Conservation (phyloP, 1,139 yeast genomes). For the Debaryomyces subglobosus region DNA sequence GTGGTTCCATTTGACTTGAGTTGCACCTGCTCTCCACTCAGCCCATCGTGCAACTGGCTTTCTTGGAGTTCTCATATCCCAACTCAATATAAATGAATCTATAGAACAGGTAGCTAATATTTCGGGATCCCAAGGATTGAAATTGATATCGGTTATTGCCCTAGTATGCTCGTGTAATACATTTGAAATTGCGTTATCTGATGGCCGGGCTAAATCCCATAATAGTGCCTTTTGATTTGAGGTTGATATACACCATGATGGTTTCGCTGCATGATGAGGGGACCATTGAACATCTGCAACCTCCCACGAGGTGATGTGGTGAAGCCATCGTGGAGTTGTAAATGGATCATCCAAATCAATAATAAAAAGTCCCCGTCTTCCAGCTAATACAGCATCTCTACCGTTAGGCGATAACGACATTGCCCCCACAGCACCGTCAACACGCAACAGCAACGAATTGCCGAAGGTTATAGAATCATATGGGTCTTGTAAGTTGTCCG, state of each 20-base stretch:
- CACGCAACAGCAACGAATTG: conserved; percentile 78
- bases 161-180: conserved; percentile 87
- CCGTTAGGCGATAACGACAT: conserved; percentile 93
- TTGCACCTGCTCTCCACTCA: conserved; percentile 93
- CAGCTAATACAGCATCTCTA: conserved; percentile 90
- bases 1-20: conserved; percentile 93
- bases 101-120: conserved; percentile 91
- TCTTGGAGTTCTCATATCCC: conserved; percentile 87
- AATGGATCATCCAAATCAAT: conserved; percentile 96
- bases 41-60: conserved; percentile 78
- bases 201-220: conserved; percentile 85
- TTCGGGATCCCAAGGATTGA: conserved; percentile 87
- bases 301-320: conserved; percentile 94
- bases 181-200: conserved; percentile 78
- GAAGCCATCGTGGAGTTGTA: conserved; percentile 91
- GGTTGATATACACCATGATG: conserved; percentile 91
- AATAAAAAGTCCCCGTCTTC: conserved; percentile 81
- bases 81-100: conserved; percentile 81
- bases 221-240: conserved; percentile 93
- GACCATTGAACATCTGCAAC: conserved; percentile 99
- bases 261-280: conserved; percentile 76
- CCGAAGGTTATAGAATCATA: conserved; percentile 63
- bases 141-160: conserved; percentile 94
- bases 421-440: conserved; percentile 93
- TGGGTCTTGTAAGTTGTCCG: conserved; percentile 18